Evolutionary conservation across 1,284 basidiomycete species (phyloP).

Genomic region (Cerioporus squamosus): DNA sequence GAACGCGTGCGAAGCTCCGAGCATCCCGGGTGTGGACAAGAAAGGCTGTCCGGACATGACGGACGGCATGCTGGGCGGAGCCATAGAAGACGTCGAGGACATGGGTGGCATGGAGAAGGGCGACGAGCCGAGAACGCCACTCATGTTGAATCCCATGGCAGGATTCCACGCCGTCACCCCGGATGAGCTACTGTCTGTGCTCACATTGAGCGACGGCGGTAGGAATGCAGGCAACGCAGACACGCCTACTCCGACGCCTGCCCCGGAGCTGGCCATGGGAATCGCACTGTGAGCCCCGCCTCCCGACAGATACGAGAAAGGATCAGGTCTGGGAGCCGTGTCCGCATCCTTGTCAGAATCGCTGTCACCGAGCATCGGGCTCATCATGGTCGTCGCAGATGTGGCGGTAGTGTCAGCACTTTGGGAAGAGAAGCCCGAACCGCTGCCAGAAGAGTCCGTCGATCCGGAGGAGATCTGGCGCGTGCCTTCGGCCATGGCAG

Average conservation of each 20-base stretch:
- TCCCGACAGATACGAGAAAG: constrained; percentile 30
- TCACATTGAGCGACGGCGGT: neutral
- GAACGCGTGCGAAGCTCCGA: neutral
- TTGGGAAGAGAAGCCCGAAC: constrained; percentile 8
- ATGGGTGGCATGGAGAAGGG: neutral
- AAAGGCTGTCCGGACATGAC: neutral
- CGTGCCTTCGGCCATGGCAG: constrained; percentile 14
- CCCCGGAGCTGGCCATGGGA: neutral
- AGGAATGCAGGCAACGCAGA: constrained; percentile 1
- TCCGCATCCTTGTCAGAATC: too few species aligned
- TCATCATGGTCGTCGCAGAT: constrained; percentile 9
- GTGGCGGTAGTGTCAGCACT: constrained; percentile 1
- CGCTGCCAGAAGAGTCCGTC: constrained; percentile 12
- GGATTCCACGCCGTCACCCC: constrained; percentile 17
- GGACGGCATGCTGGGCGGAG: neutral
- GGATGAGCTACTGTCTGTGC: neutral
- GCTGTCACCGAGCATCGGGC: constrained; percentile 4
- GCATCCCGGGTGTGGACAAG: neutral
- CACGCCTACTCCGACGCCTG: neutral
- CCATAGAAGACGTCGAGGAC: neutral
- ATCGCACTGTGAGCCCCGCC: neutral
- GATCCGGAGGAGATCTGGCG: constrained; percentile 25
- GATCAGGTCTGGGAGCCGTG: constrained; percentile 11
- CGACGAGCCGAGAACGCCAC: neutral
- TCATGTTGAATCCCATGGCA: neutral